Evolutionary conservation across 768 basidiomycete species (phyloP).

Genomic region (Lactarius akahatsu): DNA sequence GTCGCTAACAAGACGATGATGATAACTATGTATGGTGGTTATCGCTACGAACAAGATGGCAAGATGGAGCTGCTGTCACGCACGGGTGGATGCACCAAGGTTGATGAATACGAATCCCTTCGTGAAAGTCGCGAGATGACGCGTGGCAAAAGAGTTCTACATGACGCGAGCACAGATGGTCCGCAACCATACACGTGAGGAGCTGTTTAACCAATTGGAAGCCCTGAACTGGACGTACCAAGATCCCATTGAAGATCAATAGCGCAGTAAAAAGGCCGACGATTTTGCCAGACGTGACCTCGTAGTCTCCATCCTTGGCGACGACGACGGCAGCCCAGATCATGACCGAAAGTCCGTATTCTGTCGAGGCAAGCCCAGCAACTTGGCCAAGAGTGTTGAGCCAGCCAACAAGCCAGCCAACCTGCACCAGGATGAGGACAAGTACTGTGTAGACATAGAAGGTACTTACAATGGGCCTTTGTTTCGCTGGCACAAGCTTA

Average conservation of each 20-base stretch:
- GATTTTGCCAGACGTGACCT: conserved; percentile 64
- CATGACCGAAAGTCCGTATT: conserved; percentile 79
- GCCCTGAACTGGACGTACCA: conserved; percentile 43
- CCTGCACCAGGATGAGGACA: conserved; percentile 36
- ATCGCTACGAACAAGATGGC: neutral
- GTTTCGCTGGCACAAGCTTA: conserved; percentile 60
- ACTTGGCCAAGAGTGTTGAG: conserved; percentile 83
- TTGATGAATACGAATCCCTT: conserved; percentile 84
- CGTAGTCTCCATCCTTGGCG: conserved; percentile 58
- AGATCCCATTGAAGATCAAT: conserved; percentile 71
- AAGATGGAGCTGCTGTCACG: conserved; percentile 30
- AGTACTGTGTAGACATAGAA: neutral
- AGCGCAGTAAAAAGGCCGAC: conserved; percentile 78
- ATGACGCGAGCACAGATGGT: neutral
- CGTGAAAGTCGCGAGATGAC: conserved; percentile 71
- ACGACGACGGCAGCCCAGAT: conserved; percentile 74
- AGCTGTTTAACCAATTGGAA: neutral
- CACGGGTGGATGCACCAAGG: conserved; percentile 71
- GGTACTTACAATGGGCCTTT: conserved; percentile 57
- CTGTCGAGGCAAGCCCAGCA: conserved; percentile 82
- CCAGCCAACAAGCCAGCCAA: conserved; percentile 82
- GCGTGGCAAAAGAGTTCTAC: conserved; percentile 71
- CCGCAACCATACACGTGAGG: neutral
- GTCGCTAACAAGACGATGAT: conserved; percentile 80
- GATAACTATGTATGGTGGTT: conserved; percentile 53